These are phyloP conservation scores for Pulveroboletus sp. DNA, from an alignment of 768 basidiomycete genomes.

Conservation along the genomic window DNA sequence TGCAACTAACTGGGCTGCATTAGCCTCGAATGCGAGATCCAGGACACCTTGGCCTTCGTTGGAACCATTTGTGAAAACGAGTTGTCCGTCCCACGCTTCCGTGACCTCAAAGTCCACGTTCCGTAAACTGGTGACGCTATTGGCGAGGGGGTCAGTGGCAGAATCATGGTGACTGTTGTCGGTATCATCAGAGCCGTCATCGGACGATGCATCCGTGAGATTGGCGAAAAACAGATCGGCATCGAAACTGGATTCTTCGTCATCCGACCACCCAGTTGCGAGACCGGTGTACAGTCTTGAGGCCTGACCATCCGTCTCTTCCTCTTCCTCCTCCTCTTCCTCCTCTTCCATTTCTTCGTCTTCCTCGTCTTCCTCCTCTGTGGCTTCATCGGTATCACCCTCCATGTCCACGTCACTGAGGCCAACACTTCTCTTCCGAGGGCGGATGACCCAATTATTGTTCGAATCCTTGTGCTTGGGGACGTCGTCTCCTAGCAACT, in stretches of 20 bases:
- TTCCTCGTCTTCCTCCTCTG: constrained; percentile 59
- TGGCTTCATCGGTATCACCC: constrained; percentile 51
- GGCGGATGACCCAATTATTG: constrained; percentile 65
- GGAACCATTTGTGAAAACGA: constrained; percentile 66
- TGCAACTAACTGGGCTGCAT: constrained; percentile 47
- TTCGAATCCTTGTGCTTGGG: constrained; percentile 39
- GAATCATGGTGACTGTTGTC: constrained; percentile 45
- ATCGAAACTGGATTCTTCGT: constrained; percentile 74
- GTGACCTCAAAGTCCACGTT: constrained; percentile 53
- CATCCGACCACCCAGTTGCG: constrained; percentile 75
- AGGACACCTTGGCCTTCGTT: constrained; percentile 48
- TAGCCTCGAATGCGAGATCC: constrained; percentile 69
- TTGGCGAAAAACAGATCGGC: constrained; percentile 83
- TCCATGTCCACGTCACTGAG: constrained; percentile 62
- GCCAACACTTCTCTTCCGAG: constrained; percentile 68
- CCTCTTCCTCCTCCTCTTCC: constrained; percentile 41
- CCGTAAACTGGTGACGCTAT: constrained; percentile 35
- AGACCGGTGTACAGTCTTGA: constrained; percentile 54
- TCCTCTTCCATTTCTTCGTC: constrained; percentile 36
- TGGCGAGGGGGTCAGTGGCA: constrained; percentile 18
- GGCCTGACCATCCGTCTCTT: constrained; percentile 44
- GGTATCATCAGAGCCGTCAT: constrained; percentile 35
- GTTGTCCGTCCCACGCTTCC: constrained; percentile 72
- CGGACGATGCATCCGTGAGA: constrained; percentile 54
- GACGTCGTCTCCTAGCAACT: constrained; percentile 53